Base-by-base conservation (phyloP, 306 rosid genomes). In the Acacia crassicarpa region DNA sequence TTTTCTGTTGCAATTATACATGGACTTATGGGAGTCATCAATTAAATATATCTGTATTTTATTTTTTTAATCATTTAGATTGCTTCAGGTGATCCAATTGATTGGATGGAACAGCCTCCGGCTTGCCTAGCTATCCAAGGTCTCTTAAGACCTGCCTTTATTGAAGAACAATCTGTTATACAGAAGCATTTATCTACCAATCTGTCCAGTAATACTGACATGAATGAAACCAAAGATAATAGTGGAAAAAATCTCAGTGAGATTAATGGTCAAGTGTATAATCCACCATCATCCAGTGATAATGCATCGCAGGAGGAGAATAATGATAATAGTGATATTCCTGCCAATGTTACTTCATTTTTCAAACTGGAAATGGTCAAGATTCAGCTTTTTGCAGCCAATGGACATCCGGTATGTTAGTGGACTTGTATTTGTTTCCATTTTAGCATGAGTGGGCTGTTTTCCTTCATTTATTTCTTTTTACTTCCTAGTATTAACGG, bases 51-150 rank as follows among this genome's bases (percentile, higher is more conserved):
- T 85, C 35, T 83, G 49, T 68, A 78, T 82, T 59, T 86, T 59
- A n/a, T n/a, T n/a, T n/a, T n/a, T 86, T 56, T 83, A 61, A 38
- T 54, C 76, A n/a, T 79, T 82, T 84, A 95, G 99, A 87, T 84
- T 87, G 98, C 91, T 82, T 93, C 98, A 69, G 99, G 90, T 80
- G 95, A 88, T 80, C 94, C 97, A 20, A 35, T 89, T 79, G 98
- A 95, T 86, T 95, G 99, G 95, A 89, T 88, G 90, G 94, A 95
- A 85, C 94, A 93, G 90, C 96, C 98, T 80, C 94, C 98, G 6
- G 94, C 94, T 78, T 91, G 94, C 85, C 86, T 93, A 85, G 92
- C 91, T 69, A 92, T 95, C 76, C 97, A 93, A 83, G 99, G 99
- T 72, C 83, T 92, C 82, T 51, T 95, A 90, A 93, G 98, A 82